Base-by-base conservation (phyloP, 73 alveolate genomes). In the Stentor roeselii region DNA sequence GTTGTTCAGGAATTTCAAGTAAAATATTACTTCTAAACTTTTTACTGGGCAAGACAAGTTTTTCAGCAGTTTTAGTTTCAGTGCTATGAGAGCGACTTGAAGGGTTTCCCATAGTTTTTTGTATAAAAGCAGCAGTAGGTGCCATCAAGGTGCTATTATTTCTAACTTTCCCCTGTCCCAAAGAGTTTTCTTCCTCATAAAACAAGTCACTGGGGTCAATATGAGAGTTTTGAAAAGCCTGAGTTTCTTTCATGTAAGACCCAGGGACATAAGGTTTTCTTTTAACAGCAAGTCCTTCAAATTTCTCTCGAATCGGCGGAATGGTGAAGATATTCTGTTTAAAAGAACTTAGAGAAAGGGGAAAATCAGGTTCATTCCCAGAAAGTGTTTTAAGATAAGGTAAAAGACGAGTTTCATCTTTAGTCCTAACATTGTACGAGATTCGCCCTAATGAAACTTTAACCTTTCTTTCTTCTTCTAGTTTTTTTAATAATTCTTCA, bases 321-420 rank as follows among this genome's bases (percentile, higher is more conserved):
- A 50, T 21, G 21, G 67, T 50, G 6, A 11, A 6, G 21, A 50
- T 11, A 50, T 50, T 50, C 21, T 50, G 67, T 11, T 6, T 11
- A 50, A 21, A 21, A 50, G 21, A 11, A 50, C 67, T 50, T n/a
- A n/a, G n/a, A n/a, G n/a, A n/a, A n/a, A n/a, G n/a, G n/a, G n/a
- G n/a, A n/a, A n/a, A n/a, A 50, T 50, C 67, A 50, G 67, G 67
- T 6, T 50, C 67, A 50, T 11, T 50, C 67, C 67, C 67, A 11
- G 67, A 50, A 50, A 50, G 30, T 50, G 67, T 50, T 50, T 50
- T 50, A 11, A 50, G 21, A 50, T 50, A 50, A 11, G 67, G 67
- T 11, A 50, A 21, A 21, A 50, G 6, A 11, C 67, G 6, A 11
- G 6, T 6, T 50, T 50, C 67, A 50, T 50, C 67, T 50, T 11